Base-by-base conservation (phyloP, 2,329 filamentous ascomycete species). In the Aspergillus cejpii region DNA sequence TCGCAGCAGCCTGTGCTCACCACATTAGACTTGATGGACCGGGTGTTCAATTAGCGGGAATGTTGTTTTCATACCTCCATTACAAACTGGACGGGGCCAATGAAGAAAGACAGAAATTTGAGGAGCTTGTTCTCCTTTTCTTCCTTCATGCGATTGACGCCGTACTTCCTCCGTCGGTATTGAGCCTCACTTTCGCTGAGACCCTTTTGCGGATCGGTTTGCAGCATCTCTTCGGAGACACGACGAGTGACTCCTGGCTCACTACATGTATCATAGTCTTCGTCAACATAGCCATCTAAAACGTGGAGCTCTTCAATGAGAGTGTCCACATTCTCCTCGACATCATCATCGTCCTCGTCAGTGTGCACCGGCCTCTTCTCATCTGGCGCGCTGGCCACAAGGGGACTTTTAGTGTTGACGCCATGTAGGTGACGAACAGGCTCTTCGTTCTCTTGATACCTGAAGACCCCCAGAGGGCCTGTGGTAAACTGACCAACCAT, bases 61-160 rank as follows among this genome's bases (percentile, higher is more conserved):
- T n/a, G 12, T 14, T 19, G 15, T 45, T 6, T 43, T 20, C 79
- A 63, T 67, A 84, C 84, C 81, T 91, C 86, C 88, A 94, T 94
- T 65, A 94, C 88, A 69, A 91, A 91, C 67, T 94, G 88, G 55
- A 94, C 91, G 19, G 89, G 89, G 55, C 89, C 89, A 44, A 92
- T 74, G 67, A 94, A 94, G 74, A 86, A 92, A 58, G 78, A 76
- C 17, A 81, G 60, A 69, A 94, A 94, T 75, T 94, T 92, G 61
- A 92, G 76, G 49, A 90, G 69, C 47, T 89, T 61, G 62, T 90
- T 94, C 70, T 89, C 84, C 72, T 88, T 89, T 74, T 91, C 85
- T 71, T 94, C 87, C 71, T 86, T 89, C 85, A 94, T 88, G 67
- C 87, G 82, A 67, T 95, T 94, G 63, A 86, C 75, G 66, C 88